Evolutionary conservation across 1,284 basidiomycete species (phyloP), one percentile per base, ranked within the genome.

Genomic region (Phylloporus gajari): DNA sequence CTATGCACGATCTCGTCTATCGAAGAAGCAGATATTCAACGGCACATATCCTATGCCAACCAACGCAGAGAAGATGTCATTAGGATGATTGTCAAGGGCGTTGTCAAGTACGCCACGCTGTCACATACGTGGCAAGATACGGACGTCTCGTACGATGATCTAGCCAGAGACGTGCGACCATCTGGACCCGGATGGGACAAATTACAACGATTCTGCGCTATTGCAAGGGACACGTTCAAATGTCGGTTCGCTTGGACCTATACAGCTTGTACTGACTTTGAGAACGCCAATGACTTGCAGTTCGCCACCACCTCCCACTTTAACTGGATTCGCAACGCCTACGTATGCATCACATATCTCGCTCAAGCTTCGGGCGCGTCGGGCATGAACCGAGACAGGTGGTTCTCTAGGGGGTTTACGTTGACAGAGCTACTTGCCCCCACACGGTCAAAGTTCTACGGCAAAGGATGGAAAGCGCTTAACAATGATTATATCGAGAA

Each of bases 61-160:
- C 76, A 77, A 38, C 74, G 76, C 56, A 71, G 77, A 46, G 72
- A 75, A 56, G 76, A 78, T 12, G 76, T 78, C 27, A 78, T 79
- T n/a, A 63, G 62, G 46, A 64, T 40, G 25, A 78, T 77, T 3
- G 78, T 77, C 21, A 79, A 71, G 32, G 64, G 76, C 23, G 65
- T 70, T 65, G 64, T 79, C 17, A 77, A 78, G 63, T 77, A 77
- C 3, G 76, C 76, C 32, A 53, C 73, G 40, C 69, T 77, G 27
- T 76, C 78, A 2, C 76, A 79, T 44, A 69, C 58, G 8, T 70
- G 74, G 74, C 60, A 38, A n/a, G 76, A 67, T 23, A 2, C 4
- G 17, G 73, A 53, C 42, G 69, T 73, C n/a, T 23, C 9, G 32
- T 68, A 69, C 19, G n/a, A 13, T 5, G 70, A 79, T 19, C 72